Conservation (phyloP, 1,284 basidiomycete genomes). For the Xerocomus nothofagi region DNA sequence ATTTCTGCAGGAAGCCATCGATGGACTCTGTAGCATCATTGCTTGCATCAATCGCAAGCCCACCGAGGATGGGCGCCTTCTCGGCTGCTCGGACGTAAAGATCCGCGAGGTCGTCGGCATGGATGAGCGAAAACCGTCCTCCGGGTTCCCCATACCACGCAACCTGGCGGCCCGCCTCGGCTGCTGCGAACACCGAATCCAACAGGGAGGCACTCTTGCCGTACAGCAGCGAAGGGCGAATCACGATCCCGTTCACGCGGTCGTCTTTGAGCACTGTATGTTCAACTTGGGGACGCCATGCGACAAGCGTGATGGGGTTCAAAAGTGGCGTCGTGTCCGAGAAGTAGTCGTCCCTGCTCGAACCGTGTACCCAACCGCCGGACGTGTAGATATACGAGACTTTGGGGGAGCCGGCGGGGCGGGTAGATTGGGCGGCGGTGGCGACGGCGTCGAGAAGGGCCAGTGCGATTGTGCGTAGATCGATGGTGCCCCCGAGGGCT, state of each 20-base stretch:
- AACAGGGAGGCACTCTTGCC: conserved; percentile 38
- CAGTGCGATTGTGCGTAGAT: conserved; percentile 20
- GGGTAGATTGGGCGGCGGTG: conserved; percentile 30
- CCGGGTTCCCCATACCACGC: conserved; percentile 33
- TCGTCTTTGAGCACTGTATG: conserved; percentile 35
- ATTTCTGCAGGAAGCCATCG: conserved; percentile 11
- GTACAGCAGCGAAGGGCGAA: conserved; percentile 50
- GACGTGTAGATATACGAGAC: conserved; percentile 21
- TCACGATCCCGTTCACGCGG: conserved; percentile 48
- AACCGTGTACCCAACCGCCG: conserved; percentile 20
- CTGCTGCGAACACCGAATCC: conserved; percentile 40
- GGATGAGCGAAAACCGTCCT: conserved; percentile 18
- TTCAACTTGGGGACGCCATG: conserved; percentile 38
- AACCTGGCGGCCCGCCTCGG: conserved; percentile 36
- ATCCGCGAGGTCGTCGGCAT: conserved; percentile 25
- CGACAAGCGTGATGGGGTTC: conserved; percentile 26
- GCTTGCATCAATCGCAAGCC: conserved; percentile 14
- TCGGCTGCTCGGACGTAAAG: conserved; percentile 21
- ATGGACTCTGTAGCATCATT: conserved; percentile 18
- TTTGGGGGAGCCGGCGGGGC: conserved; percentile 14
- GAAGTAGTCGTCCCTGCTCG: conserved; percentile 9
- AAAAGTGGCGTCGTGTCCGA: conserved; percentile 20
- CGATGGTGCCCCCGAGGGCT: conserved; percentile 23
- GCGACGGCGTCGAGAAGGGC: conserved; percentile 39
- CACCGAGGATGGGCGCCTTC: conserved; percentile 18